Evolutionary conservation across 2,329 filamentous ascomycete genomes (phyloP).

Genomic region (Zarea fungicola): DNA sequence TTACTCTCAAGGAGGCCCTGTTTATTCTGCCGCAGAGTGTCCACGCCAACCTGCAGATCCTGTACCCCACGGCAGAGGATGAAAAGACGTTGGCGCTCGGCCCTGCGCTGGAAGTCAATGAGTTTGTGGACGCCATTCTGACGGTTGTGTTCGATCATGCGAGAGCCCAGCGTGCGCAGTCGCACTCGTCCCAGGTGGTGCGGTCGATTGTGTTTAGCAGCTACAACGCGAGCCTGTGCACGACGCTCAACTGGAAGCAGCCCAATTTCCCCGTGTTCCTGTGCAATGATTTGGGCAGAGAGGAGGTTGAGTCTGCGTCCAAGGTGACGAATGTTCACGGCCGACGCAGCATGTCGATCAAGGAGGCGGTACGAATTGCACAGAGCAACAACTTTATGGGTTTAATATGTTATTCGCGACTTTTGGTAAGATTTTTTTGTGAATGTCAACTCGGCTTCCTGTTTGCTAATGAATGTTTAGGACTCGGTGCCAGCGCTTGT

Average conservation of each 20-base stretch:
- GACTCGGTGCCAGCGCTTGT: constrained; percentile 90
- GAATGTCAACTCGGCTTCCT: constrained; percentile 10
- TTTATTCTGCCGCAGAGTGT: constrained; percentile 69
- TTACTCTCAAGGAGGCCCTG: constrained; percentile 75
- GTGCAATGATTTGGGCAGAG: constrained; percentile 81
- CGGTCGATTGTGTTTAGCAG: constrained; percentile 91
- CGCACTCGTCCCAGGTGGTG: constrained; percentile 58
- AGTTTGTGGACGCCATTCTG: constrained; percentile 77
- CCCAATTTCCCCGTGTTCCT: constrained; percentile 96
- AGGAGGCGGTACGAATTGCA: constrained; percentile 88
- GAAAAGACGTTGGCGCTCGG: constrained; percentile 65
- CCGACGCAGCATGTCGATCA: constrained; percentile 75
- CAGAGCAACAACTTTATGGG: constrained; percentile 99
- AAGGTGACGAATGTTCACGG: constrained; percentile 51
- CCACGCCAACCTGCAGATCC: constrained; percentile 85
- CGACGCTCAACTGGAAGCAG: constrained; percentile 97
- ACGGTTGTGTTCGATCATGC: constrained; percentile 89
- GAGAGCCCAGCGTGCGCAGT: constrained; percentile 56
- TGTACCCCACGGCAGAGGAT: constrained; percentile 75
- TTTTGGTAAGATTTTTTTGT: constrained; percentile 60
- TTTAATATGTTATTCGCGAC: constrained; percentile 78
- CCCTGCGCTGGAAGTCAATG: constrained; percentile 77
- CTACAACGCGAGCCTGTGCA: constrained; percentile 85
- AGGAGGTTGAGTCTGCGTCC: constrained; percentile 34
- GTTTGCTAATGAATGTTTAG: constrained; percentile 38